These are phyloP conservation scores for Euryodendron excelsum DNA, from an alignment of 148 eudicot genomes.

Conservation along the genomic window DNA sequence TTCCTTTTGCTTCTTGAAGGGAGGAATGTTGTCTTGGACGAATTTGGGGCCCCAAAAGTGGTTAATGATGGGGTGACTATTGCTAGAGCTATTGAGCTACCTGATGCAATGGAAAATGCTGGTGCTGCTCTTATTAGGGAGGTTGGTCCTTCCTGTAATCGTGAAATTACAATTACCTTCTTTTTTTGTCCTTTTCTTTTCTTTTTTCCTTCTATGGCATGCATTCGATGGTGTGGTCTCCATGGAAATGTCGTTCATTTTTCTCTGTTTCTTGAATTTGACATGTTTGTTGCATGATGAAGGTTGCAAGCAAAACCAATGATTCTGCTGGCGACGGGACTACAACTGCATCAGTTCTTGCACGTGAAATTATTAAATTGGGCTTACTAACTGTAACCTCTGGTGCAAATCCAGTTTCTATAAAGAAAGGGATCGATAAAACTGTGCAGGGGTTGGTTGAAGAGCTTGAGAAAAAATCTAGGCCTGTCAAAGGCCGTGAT, in stretches of 20 bases:
- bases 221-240: neutral
- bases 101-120: conserved; percentile 98
- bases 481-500: conserved; percentile 92
- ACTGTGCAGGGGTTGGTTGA: conserved; percentile 71
- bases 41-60: conserved; percentile 81
- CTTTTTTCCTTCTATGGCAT: too few species aligned
- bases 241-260: neutral
- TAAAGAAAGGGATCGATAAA: conserved; percentile 94
- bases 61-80: conserved; percentile 98
- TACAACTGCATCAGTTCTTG: conserved; percentile 91
- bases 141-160: conserved; percentile 35
- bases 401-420: conserved; percentile 95
- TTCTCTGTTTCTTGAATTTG: neutral
- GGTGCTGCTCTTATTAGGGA: conserved; percentile 96
- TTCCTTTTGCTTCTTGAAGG: conserved; percentile 39
- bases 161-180: neutral
- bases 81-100: conserved; percentile 91
- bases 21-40: conserved; percentile 95
- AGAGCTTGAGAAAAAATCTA: conserved; percentile 79
- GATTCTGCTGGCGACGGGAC: conserved; percentile 99
- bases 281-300: conserved; percentile 6
- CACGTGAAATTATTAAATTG: conserved; percentile 83
- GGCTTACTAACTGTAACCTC: conserved; percentile 89
- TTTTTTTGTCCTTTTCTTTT: neutral
- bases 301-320: conserved; percentile 97